phyloP scores from a whole-genome alignment of 2,329 filamentous ascomycete genomes.

The Talaromyces rugulosus region DNA sequence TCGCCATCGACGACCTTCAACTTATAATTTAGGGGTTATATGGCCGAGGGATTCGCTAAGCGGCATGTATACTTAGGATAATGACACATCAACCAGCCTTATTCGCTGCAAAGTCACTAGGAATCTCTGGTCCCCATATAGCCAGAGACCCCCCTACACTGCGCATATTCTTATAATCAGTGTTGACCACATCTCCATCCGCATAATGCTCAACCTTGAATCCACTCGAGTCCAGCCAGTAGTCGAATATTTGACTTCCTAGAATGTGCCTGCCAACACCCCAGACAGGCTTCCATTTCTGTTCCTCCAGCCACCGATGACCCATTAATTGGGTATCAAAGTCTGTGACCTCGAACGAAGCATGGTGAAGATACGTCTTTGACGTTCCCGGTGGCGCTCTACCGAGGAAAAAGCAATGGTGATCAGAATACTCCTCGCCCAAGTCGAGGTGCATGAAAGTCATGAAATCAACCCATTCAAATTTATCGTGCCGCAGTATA shows the following conservation, averaged over 20 bases:
- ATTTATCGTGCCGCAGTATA: constrained; percentile 20
- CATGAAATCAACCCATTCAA: constrained; percentile 38
- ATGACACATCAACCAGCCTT: background rate
- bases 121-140: constrained; percentile 41
- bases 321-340: constrained; percentile 67
- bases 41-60: background rate
- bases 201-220: constrained; percentile 69
- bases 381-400: constrained; percentile 24
- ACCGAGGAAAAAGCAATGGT: constrained; percentile 53
- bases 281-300: constrained; percentile 64
- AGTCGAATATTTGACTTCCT: constrained; percentile 69
- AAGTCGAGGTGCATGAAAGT: constrained; percentile 54
- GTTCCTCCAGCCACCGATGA: constrained; percentile 62
- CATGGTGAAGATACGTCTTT: constrained; percentile 59
- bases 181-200: constrained; percentile 64
- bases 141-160: constrained; percentile 38
- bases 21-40: background rate
- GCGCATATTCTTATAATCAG: constrained; percentile 47
- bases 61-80: background rate
- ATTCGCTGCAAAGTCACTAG: constrained; percentile 18
- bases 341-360: constrained; percentile 66
- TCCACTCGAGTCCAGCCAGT: constrained; percentile 61
- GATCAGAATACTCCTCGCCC: constrained; percentile 48
- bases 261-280: constrained; percentile 67
- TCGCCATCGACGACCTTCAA: background rate